Conservation (phyloP, 75 land plant genomes). For the Pseudotsuga menziesii region DNA sequence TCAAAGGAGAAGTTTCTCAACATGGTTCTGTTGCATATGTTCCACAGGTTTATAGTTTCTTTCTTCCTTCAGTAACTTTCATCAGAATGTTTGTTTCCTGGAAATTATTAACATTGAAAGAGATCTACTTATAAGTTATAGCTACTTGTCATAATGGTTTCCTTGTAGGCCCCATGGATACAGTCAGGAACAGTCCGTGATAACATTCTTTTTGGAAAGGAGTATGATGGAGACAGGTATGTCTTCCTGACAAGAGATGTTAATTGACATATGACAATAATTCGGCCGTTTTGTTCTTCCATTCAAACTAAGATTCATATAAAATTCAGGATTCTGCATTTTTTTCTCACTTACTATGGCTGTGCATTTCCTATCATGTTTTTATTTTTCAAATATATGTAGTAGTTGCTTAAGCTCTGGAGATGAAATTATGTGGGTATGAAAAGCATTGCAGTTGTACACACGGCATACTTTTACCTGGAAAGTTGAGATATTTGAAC, state of each 20-base stretch:
- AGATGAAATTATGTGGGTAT: background rate
- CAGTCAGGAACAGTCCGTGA: constrained; percentile 80
- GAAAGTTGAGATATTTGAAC: background rate
- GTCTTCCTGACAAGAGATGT: background rate
- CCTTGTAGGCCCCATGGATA: constrained; percentile 86
- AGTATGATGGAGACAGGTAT: constrained; percentile 55
- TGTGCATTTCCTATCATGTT: background rate
- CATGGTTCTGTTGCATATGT: constrained; percentile 60
- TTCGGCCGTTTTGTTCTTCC: background rate
- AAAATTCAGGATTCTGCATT: background rate
- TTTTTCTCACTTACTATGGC: background rate
- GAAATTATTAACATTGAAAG: background rate
- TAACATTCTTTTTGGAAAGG: constrained; percentile 78
- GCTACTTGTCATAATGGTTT: background rate
- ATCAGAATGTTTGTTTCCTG: background rate
- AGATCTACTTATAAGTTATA: background rate
- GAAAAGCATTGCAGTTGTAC: background rate
- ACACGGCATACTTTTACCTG: background rate
- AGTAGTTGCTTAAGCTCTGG: background rate
- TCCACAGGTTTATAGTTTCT: constrained; percentile 54
- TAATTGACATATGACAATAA: background rate
- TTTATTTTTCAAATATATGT: background rate
- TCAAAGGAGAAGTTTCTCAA: constrained; percentile 17
- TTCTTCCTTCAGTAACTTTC: background rate
- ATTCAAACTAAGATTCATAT: background rate